phyloP scores from a whole-genome alignment of 305 asterid genomes.

The Coffea humblotiana region DNA sequence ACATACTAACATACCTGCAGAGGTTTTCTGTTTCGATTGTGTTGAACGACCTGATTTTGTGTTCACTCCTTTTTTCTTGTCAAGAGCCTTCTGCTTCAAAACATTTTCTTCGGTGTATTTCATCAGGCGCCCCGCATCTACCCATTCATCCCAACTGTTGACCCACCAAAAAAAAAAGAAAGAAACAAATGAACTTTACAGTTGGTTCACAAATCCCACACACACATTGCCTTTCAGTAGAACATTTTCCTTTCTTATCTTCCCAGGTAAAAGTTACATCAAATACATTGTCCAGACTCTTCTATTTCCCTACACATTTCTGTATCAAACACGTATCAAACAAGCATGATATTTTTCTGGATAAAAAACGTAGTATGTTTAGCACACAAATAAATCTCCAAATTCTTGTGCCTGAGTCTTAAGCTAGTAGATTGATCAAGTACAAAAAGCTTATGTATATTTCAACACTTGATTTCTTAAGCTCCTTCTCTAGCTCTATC shows the following conservation, averaged over 20 bases:
- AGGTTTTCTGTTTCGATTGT: constrained; percentile 70
- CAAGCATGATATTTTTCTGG: not conserved
- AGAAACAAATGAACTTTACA: constrained; percentile 28
- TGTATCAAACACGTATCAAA: not conserved
- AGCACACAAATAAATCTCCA: not conserved
- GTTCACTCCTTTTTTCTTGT: constrained; percentile 74
- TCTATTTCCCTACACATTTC: not conserved
- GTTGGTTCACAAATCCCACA: not conserved
- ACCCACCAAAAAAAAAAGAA: not conserved
- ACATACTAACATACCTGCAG: constrained; percentile 63
- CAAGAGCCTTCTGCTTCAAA: constrained; percentile 73
- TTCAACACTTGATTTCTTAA: not conserved
- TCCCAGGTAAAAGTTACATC: not conserved
- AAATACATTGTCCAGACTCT: not conserved
- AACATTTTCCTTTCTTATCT: not conserved
- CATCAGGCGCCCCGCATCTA: constrained; percentile 80
- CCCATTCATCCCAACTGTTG: constrained; percentile 99
- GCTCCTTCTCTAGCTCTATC: not conserved
- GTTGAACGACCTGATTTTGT: constrained; percentile 79
- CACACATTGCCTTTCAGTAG: not conserved
- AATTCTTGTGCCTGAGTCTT: not conserved
- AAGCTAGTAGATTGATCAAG: not conserved
- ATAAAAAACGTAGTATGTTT: not conserved
- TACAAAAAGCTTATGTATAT: not conserved
- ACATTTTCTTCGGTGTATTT: constrained; percentile 78